Evolutionary conservation across 768 basidiomycete species (phyloP).

Genomic region (Pleurotus giganteus): DNA sequence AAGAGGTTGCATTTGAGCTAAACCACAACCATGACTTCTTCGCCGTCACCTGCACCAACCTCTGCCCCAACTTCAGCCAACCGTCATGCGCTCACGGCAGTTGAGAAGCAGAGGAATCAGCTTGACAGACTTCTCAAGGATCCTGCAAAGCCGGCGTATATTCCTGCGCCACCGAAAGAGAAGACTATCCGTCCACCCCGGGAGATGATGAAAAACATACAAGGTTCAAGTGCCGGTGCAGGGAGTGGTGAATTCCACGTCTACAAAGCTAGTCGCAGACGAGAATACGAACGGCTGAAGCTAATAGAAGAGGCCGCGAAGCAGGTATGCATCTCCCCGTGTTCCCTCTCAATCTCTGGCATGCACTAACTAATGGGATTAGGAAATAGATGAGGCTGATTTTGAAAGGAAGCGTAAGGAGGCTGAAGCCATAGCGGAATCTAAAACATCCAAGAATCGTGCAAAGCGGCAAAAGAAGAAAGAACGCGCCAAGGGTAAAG

Average conservation of each 20-base stretch:
- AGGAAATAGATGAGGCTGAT: constrained; percentile 73
- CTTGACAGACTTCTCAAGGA: constrained; percentile 90
- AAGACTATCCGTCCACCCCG: constrained; percentile 78
- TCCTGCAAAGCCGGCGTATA: constrained; percentile 75
- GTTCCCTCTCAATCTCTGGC: neutral
- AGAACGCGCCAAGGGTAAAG: constrained; percentile 54
- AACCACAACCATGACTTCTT: neutral
- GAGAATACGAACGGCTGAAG: constrained; percentile 95
- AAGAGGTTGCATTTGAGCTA: too few relatives aligned
- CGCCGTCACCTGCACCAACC: neutral
- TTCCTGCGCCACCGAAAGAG: constrained; percentile 81
- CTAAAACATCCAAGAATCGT: constrained; percentile 94
- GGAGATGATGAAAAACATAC: constrained; percentile 99
- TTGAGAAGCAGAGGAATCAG: constrained; percentile 59
- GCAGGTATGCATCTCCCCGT: constrained; percentile 50
- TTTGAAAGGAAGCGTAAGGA: constrained; percentile 75
- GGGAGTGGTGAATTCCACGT: constrained; percentile 99
- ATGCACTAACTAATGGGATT: constrained; percentile 1
- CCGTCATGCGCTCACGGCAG: constrained; percentile 49
- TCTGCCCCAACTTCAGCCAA: constrained; percentile 22
- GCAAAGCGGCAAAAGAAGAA: constrained; percentile 95
- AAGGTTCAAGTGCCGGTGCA: constrained; percentile 95
- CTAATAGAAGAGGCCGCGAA: constrained; percentile 80
- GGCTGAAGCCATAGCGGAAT: constrained; percentile 68
- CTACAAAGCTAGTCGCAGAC: constrained; percentile 90